A percentile compares a stretch with the other conserved stretches of the same genome.
These are phyloP conservation scores for Stephania japonica DNA, from an alignment of 164 flowering plant species.

Conservation along the genomic window DNA sequence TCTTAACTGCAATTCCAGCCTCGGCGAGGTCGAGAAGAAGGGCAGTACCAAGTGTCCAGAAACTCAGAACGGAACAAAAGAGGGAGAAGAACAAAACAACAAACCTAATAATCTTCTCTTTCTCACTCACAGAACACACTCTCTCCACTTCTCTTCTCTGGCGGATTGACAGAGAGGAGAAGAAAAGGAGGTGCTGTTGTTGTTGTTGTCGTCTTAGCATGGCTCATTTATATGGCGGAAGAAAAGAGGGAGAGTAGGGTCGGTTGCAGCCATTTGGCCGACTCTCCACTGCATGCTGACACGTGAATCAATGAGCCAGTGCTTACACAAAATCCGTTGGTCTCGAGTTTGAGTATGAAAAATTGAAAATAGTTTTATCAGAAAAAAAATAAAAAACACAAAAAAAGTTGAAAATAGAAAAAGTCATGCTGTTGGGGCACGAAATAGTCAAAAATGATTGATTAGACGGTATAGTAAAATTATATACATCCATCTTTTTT, in stretches of 20 bases:
- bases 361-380: no score
- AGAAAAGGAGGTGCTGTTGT: neutral
- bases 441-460: no score
- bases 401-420: no score
- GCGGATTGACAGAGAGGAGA: neutral
- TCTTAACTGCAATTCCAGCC: neutral
- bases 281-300: neutral
- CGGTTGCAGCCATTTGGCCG: neutral
- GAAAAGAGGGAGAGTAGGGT: neutral
- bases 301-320: neutral
- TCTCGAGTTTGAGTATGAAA: no score
- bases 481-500: no score
- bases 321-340: neutral
- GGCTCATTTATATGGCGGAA: neutral
- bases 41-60: conserved; percentile 3
- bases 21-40: conserved; percentile 5
- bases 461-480: no score
- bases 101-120: neutral
- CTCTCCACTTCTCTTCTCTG: neutral
- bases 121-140: neutral
- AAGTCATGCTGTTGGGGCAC: no score
- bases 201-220: neutral
- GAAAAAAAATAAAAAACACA: no score
- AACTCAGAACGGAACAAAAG: conserved; percentile 1
- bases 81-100: neutral